These are phyloP conservation scores for Epichloe sp. DNA, from an alignment of 2,329 filamentous ascomycete species.

Conservation along the genomic window DNA sequence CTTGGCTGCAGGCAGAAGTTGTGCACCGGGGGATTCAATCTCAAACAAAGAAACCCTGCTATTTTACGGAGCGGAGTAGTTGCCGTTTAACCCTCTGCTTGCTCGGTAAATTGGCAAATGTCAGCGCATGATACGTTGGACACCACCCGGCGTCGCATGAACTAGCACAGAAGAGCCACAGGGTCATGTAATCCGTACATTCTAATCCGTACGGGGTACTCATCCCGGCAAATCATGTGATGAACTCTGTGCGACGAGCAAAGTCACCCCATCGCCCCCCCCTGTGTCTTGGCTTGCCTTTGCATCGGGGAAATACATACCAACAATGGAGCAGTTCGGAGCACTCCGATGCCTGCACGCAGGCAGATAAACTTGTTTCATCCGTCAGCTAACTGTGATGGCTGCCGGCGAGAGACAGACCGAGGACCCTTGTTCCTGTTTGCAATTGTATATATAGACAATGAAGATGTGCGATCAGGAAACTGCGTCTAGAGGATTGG, in stretches of 20 bases:
- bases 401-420: neutral
- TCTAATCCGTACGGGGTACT: too few species aligned
- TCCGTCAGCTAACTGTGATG: too few species aligned
- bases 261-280: too few species aligned
- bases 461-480: too few species aligned
- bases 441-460: slow-evolving; percentile 1
- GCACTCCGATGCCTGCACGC: too few species aligned
- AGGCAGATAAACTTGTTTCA: too few species aligned
- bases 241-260: too few species aligned
- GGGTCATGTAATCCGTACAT: too few species aligned
- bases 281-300: neutral
- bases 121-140: neutral
- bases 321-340: neutral
- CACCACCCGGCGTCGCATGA: neutral
- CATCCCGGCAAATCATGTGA: too few species aligned
- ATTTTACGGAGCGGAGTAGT: too few species aligned
- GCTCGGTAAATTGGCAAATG: neutral
- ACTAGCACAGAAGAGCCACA: too few species aligned
- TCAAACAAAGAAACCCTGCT: neutral
- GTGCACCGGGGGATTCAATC: neutral
- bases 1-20: neutral
- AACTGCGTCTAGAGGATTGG: neutral
- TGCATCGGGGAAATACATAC: neutral
- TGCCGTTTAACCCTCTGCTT: neutral
- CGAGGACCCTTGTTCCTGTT: neutral